Percentiles rank a stretch among this genome's conserved stretches.
Conservation (phyloP, 2,329 filamentous ascomycete species). For the Colletotrichum agaves region DNA sequence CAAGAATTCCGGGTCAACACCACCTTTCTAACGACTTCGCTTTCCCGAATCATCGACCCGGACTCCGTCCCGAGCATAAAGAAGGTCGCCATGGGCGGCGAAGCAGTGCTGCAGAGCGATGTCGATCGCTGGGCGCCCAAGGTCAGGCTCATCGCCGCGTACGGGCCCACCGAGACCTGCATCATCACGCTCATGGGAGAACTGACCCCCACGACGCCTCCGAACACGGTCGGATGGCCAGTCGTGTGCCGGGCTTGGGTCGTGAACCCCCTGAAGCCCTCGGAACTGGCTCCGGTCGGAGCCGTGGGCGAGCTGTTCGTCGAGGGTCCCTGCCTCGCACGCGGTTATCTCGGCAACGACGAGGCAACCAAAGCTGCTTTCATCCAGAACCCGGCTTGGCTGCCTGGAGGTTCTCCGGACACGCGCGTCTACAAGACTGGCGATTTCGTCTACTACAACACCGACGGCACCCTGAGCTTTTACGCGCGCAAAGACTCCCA, state of each 20-base stretch:
- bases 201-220: background rate
- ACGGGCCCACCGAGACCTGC: conserved; percentile 25
- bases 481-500: conserved; percentile 63
- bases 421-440: conserved; percentile 58
- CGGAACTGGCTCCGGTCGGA: conserved; percentile 42
- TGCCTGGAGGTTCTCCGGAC: background rate
- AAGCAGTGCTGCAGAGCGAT: conserved; percentile 45
- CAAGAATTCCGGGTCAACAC: conserved; percentile 26
- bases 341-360: conserved; percentile 7
- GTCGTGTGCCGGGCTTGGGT: conserved; percentile 40
- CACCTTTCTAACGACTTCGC: conserved; percentile 9
- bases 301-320: conserved; percentile 19
- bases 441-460: conserved; percentile 56
- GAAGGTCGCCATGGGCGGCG: conserved; percentile 17
- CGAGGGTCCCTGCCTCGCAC: conserved; percentile 18
- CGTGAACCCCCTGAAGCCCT: conserved; percentile 39
- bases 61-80: conserved; percentile 10
- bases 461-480: conserved; percentile 54
- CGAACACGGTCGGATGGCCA: conserved; percentile 41
- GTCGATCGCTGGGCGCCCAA: conserved; percentile 47
- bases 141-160: conserved; percentile 10
- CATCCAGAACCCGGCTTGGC: conserved; percentile 11
- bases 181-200: conserved; percentile 47
- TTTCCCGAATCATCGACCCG: conserved; percentile 21
- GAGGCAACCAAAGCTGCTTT: conserved; percentile 18